A percentile compares a stretch with the other conserved stretches of the same genome.
Evolutionary conservation across 148 eudicot species (phyloP).

Genomic region (Mesembryanthemum crystallinum): DNA sequence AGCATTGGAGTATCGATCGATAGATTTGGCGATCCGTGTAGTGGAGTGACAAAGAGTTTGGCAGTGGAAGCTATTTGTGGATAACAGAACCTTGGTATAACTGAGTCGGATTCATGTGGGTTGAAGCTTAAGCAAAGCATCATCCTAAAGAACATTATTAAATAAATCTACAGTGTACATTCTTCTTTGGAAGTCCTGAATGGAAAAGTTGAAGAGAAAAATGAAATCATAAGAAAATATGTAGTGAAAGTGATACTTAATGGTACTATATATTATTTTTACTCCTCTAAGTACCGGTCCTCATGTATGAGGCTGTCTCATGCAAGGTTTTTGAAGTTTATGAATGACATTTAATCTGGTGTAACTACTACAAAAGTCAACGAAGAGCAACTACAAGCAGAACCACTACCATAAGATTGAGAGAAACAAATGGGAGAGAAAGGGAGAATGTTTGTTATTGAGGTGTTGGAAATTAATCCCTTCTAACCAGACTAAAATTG

Average conservation of each 20-base stretch:
- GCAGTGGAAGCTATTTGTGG: conserved; percentile 75
- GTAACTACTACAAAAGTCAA: too few relatives aligned
- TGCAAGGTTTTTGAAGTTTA: too few relatives aligned
- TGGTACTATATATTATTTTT: too few relatives aligned
- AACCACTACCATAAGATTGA: too few relatives aligned
- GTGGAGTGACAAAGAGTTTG: conserved; percentile 55
- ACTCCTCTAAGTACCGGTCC: too few relatives aligned
- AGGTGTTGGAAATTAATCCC: too few relatives aligned
- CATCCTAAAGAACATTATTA: neutral
- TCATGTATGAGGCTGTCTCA: too few relatives aligned
- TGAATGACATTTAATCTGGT: too few relatives aligned
- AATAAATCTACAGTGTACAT: conserved; percentile 14
- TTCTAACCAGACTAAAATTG: too few relatives aligned
- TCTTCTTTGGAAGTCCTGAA: neutral
- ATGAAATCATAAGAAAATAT: neutral
- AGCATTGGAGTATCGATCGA: conserved; percentile 45
- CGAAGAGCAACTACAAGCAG: too few relatives aligned
- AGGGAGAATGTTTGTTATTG: too few relatives aligned
- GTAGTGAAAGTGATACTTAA: neutral
- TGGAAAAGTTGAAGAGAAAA: neutral
- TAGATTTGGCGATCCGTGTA: conserved; percentile 71
- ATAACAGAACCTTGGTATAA: conserved; percentile 14
- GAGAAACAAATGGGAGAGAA: too few relatives aligned
- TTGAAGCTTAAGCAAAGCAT: conserved; percentile 24
- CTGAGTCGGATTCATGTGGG: neutral